phyloP scores from a whole-genome alignment of 2,329 filamentous ascomycete species.

The Ceratocystis cubensis region DNA sequence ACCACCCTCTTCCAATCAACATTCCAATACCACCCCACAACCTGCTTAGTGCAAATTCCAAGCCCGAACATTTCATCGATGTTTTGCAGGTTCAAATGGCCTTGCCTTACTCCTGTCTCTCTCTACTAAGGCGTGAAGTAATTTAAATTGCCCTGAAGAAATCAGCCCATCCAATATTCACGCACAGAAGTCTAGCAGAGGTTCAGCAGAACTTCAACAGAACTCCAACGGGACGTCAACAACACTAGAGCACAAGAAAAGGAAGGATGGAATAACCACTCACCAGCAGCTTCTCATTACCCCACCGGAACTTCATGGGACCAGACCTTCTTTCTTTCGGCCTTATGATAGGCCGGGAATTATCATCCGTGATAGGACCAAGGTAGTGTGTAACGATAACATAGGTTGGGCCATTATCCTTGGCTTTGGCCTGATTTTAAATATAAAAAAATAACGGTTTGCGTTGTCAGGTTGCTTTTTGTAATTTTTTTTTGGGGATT shows the following conservation, averaged over 20 bases:
- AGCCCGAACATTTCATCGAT: not conserved
- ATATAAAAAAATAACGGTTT: too few species aligned
- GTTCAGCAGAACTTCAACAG: too few species aligned
- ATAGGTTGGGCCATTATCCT: not conserved
- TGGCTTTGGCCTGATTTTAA: too few species aligned
- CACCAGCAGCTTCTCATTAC: not conserved
- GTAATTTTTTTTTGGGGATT: not conserved
- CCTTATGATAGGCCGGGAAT: not conserved
- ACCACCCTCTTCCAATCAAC: not conserved
- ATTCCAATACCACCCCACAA: not conserved
- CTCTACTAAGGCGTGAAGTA: not conserved
- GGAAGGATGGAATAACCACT: too few species aligned
- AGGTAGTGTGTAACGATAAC: constrained; percentile 5
- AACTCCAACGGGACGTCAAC: too few species aligned
- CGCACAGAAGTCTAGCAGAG: too few species aligned
- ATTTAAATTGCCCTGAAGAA: too few species aligned
- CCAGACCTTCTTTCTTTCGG: not conserved
- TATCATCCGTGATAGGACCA: not conserved
- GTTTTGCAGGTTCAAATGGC: not conserved
- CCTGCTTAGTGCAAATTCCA: not conserved
- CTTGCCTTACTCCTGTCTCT: not conserved
- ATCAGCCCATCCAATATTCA: too few species aligned
- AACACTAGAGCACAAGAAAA: too few species aligned
- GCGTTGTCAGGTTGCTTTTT: not conserved
- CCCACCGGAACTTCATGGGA: not conserved